These are phyloP conservation scores for Microdochium trichocladiopsis DNA, from an alignment of 2,329 filamentous ascomycete species.

Conservation along the genomic window DNA sequence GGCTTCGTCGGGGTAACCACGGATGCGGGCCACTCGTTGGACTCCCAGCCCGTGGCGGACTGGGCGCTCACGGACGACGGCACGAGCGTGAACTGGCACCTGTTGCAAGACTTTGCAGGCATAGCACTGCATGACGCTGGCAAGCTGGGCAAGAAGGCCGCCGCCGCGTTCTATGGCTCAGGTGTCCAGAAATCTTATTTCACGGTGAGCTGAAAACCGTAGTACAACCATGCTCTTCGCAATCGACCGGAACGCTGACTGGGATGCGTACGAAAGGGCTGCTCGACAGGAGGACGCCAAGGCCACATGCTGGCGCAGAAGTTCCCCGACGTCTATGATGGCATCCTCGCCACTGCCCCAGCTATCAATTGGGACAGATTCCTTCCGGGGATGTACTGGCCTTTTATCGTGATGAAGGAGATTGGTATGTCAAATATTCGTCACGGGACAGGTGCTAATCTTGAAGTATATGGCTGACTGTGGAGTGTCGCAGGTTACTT, in stretches of 20 bases:
- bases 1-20: conserved; percentile 12
- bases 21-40: conserved; percentile 8
- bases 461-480: too few relatives aligned
- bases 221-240: background rate
- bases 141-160: conserved; percentile 38
- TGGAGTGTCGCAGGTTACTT: background rate
- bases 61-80: conserved; percentile 7
- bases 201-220: background rate
- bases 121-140: conserved; percentile 36
- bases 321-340: conserved; percentile 47
- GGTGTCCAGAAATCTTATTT: conserved; percentile 12
- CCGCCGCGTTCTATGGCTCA: conserved; percentile 37
- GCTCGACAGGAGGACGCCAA: conserved; percentile 48
- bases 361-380: conserved; percentile 19
- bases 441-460: background rate
- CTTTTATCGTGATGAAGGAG: conserved; percentile 14
- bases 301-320: conserved; percentile 41
- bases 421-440: conserved; percentile 7
- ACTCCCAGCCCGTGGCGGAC: background rate
- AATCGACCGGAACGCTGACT: conserved; percentile 19
- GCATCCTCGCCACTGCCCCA: conserved; percentile 34
- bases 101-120: conserved; percentile 23
- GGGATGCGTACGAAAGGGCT: conserved; percentile 40
- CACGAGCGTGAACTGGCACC: conserved; percentile 9
- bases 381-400: conserved; percentile 27